Conservation (phyloP, 352 stramenopile genomes). For the Phytopythium vexans region DNA sequence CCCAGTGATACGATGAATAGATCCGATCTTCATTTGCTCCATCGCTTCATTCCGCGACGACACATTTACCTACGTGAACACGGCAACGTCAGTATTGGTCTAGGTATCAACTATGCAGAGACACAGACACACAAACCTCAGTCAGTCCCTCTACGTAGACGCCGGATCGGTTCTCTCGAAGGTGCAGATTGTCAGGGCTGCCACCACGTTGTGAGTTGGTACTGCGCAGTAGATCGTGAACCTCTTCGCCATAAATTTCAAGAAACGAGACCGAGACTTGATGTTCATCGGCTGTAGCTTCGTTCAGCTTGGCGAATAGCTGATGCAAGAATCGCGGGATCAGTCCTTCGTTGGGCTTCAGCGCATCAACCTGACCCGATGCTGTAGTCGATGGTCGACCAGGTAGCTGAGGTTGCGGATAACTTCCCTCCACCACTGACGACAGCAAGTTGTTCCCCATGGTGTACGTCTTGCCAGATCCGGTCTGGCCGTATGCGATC, state of each 20-base stretch:
- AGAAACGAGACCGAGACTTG: slow-evolving; percentile 88
- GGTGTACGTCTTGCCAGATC: slow-evolving; percentile 82
- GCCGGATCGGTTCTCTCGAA: slow-evolving; percentile 65
- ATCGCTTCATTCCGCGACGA: slow-evolving; percentile 50
- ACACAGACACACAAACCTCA: slow-evolving; percentile 28
- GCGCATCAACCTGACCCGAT: slow-evolving; percentile 12
- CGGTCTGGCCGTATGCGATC: slow-evolving; percentile 85
- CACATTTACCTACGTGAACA: slow-evolving; percentile 44
- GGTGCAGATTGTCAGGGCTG: slow-evolving; percentile 49
- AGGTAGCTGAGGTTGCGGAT: slow-evolving; percentile 18
- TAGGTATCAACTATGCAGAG: background rate
- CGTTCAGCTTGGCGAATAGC: slow-evolving; percentile 52
- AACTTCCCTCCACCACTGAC: slow-evolving; percentile 31
- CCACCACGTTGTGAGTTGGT: slow-evolving; percentile 20
- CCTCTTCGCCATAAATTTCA: slow-evolving; percentile 98
- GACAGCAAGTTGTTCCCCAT: slow-evolving; percentile 72
- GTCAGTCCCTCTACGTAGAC: slow-evolving; percentile 81
- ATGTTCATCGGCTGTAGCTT: slow-evolving; percentile 25
- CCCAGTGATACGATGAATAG: slow-evolving; percentile 70
- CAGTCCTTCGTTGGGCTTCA: slow-evolving; percentile 64
- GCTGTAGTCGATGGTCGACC: slow-evolving; percentile 8
- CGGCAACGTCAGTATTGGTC: background rate
- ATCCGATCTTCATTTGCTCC: slow-evolving; percentile 78
- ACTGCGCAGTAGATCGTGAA: slow-evolving; percentile 91
- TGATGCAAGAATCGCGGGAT: slow-evolving; percentile 85